phyloP scores from a whole-genome alignment of 108 stramenopile genomes.

The Nannochloropsis gaditana region DNA sequence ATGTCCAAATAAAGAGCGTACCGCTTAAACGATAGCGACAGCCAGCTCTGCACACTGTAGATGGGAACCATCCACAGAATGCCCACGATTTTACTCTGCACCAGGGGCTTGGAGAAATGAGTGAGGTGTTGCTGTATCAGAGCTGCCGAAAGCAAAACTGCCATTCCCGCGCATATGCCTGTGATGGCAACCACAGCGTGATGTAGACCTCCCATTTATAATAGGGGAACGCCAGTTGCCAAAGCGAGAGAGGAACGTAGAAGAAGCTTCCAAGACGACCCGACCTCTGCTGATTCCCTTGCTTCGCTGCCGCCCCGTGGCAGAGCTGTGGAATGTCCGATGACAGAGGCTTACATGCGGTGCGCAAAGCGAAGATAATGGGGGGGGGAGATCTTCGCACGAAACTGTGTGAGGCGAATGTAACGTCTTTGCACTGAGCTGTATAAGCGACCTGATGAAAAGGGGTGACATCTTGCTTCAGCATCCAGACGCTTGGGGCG shows the following conservation, averaged over 20 bases:
- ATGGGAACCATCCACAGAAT: constrained; percentile 58
- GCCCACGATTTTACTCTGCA: constrained; percentile 47
- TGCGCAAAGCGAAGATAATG: no score
- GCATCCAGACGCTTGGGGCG: no score
- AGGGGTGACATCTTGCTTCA: no score
- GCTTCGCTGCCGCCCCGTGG: no score
- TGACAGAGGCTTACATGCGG: no score
- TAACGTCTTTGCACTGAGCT: no score
- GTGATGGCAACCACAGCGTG: constrained; percentile 21
- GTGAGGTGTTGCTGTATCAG: constrained; percentile 40
- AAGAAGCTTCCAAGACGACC: not conserved
- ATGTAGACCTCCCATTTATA: not conserved
- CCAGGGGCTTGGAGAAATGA: constrained; percentile 42
- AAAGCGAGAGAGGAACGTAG: not conserved
- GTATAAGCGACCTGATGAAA: no score
- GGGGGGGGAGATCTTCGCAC: no score
- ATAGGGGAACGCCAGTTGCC: not conserved
- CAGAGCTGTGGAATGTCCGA: no score
- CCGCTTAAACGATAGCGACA: constrained; percentile 44
- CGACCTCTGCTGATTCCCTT: no score
- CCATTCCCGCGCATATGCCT: constrained; percentile 36
- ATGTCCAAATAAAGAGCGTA: constrained; percentile 41
- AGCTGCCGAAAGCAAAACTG: constrained; percentile 30
- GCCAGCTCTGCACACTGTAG: constrained; percentile 51
- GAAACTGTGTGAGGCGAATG: no score